Evolutionary conservation across 768 basidiomycete genomes (phyloP).

Genomic region (Neoboletus magnificus): DNA sequence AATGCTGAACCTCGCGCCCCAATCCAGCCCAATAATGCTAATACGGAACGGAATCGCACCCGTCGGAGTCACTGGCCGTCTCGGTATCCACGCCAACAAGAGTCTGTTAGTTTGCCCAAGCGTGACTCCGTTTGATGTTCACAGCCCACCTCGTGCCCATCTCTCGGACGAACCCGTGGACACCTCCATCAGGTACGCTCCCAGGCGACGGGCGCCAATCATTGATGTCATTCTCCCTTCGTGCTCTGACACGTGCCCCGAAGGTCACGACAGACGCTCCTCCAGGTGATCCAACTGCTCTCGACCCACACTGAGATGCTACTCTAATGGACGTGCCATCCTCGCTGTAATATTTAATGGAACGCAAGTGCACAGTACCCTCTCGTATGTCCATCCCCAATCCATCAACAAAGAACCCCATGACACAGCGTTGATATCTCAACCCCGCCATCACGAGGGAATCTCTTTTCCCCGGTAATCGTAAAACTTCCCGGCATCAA

Average conservation of each 20-base stretch:
- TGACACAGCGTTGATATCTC: not conserved
- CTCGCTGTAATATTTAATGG: not conserved
- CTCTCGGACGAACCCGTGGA: not conserved
- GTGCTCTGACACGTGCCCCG: not conserved
- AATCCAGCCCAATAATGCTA: not conserved
- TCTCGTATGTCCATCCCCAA: not conserved
- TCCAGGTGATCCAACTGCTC: not conserved
- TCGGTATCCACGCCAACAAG: not conserved
- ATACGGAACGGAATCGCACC: not conserved
- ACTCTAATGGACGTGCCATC: not conserved
- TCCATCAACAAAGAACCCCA: not conserved
- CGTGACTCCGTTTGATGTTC: not conserved
- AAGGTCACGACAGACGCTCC: not conserved
- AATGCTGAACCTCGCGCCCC: not conserved
- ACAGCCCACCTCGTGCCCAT: not conserved
- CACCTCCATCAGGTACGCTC: slow-evolving; percentile 3
- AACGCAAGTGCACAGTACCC: not conserved
- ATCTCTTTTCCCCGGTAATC: not conserved
- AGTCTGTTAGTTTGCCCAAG: not conserved
- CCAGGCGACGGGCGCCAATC: slow-evolving; percentile 13
- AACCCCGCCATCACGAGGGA: slow-evolving; percentile 1
- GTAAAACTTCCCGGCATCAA: slow-evolving; percentile 12
- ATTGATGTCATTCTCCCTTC: slow-evolving; percentile 2
- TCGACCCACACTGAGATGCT: not conserved
- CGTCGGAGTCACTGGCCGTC: not conserved